Evolutionary conservation across 2,329 filamentous ascomycete genomes (phyloP).

Genomic region (Aspergillus sojae): DNA sequence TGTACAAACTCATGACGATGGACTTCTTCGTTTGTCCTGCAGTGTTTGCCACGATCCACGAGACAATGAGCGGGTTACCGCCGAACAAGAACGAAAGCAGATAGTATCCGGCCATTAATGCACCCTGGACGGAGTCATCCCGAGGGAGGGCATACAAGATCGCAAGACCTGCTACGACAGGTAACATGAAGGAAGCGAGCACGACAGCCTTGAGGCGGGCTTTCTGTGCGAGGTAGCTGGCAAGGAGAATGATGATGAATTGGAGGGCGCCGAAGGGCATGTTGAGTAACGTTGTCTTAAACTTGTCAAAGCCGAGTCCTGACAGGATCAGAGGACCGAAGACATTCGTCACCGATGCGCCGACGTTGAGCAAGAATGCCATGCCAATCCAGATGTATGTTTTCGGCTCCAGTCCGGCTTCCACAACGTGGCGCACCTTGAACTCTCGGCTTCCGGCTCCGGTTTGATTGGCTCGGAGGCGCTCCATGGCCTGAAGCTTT

Average conservation of each 20-base stretch:
- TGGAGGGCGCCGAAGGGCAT: slow-evolving; percentile 69
- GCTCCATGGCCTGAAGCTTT: slow-evolving; percentile 50
- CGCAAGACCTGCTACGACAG: slow-evolving; percentile 60
- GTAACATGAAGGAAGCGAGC: slow-evolving; percentile 57
- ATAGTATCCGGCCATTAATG: slow-evolving; percentile 64
- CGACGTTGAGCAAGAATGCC: slow-evolving; percentile 65
- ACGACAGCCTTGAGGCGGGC: slow-evolving; percentile 60
- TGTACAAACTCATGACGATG: slow-evolving; percentile 65
- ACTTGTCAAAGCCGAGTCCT: slow-evolving; percentile 63
- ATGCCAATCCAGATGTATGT: slow-evolving; percentile 64
- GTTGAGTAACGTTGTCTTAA: slow-evolving; percentile 62
- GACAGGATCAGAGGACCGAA: slow-evolving; percentile 67
- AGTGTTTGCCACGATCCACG: slow-evolving; percentile 71
- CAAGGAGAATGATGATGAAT: slow-evolving; percentile 59
- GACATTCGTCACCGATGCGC: slow-evolving; percentile 63
- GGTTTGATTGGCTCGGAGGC: slow-evolving; percentile 54
- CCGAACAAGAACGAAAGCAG: slow-evolving; percentile 68
- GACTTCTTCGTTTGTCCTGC: slow-evolving; percentile 70
- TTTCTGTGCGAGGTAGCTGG: slow-evolving; percentile 61
- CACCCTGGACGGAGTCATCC: slow-evolving; percentile 43
- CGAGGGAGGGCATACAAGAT: slow-evolving; percentile 60
- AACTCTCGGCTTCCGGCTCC: slow-evolving; percentile 50
- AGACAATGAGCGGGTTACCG: slow-evolving; percentile 66
- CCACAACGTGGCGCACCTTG: slow-evolving; percentile 48
- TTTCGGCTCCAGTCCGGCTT: slow-evolving; percentile 49